These are phyloP conservation scores for Aspergillus caelatus DNA, from an alignment of 2,329 filamentous ascomycete species.

Conservation along the genomic window DNA sequence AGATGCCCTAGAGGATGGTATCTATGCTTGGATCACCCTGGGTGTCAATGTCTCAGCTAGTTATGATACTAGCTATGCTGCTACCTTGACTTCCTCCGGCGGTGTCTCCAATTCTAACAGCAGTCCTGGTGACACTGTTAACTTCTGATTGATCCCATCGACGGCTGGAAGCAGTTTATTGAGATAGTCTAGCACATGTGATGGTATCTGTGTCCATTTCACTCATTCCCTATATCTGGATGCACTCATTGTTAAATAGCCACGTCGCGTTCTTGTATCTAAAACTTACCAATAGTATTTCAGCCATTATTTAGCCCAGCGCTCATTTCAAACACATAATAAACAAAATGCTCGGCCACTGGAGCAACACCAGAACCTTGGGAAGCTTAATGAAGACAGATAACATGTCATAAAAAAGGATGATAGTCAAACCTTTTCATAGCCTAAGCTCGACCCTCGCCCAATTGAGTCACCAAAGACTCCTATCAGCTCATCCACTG, in stretches of 20 bases:
- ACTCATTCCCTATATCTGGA: background rate
- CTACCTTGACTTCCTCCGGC: background rate
- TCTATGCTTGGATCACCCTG: conserved; percentile 19
- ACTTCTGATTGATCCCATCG: background rate
- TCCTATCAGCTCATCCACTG: too few relatives aligned
- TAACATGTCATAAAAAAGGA: too few relatives aligned
- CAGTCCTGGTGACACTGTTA: background rate
- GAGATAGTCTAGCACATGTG: background rate
- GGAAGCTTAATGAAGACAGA: too few relatives aligned
- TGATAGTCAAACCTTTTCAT: too few relatives aligned
- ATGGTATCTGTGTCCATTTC: background rate
- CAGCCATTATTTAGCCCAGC: too few relatives aligned
- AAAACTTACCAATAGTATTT: background rate
- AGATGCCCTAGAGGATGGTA: conserved; percentile 15
- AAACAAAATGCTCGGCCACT: too few relatives aligned
- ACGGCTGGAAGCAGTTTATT: background rate
- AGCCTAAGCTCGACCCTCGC: too few relatives aligned
- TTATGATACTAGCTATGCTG: conserved; percentile 11
- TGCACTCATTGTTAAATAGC: background rate
- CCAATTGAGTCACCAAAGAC: too few relatives aligned
- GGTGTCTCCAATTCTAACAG: background rate
- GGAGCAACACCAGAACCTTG: too few relatives aligned
- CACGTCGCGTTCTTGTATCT: background rate
- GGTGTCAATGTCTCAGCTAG: conserved; percentile 17
- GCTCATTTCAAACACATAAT: too few relatives aligned